phyloP scores from a whole-genome alignment of 2,329 filamentous ascomycete genomes.

The Gremmenia infestans region DNA sequence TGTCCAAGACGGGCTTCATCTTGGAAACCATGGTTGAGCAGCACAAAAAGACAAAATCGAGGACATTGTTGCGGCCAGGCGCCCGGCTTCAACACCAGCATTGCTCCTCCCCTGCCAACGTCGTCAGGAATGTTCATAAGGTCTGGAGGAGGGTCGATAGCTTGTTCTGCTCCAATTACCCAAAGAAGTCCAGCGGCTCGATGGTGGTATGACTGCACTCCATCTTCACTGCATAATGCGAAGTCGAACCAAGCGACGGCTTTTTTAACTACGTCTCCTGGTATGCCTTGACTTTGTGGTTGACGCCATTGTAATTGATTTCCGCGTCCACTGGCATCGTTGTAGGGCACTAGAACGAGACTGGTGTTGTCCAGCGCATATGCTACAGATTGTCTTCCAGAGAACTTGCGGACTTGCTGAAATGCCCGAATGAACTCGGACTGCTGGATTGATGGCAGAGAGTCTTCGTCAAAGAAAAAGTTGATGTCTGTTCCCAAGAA shows the following conservation, averaged over 20 bases:
- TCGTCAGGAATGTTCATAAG: neutral
- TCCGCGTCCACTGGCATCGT: neutral
- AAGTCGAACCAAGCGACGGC: neutral
- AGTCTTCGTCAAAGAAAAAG: neutral
- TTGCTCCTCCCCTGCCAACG: neutral
- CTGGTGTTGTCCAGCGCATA: neutral
- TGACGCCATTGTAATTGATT: slow-evolving; percentile 2
- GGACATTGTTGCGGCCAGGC: slow-evolving; percentile 2
- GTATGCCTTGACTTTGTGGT: slow-evolving; percentile 1
- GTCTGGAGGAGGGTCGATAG: neutral
- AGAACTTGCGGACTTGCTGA: slow-evolving; percentile 2
- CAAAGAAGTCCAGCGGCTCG: neutral
- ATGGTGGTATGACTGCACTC: neutral
- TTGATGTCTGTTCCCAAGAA: neutral
- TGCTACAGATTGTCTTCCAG: slow-evolving; percentile 3
- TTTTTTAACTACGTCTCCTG: neutral
- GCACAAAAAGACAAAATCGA: slow-evolving; percentile 9
- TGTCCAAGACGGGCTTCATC: neutral
- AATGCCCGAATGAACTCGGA: slow-evolving; percentile 1
- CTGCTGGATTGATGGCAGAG: neutral
- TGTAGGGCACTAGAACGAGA: neutral
- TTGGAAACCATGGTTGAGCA: neutral
- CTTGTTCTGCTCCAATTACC: neutral
- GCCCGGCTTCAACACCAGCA: slow-evolving; percentile 1
- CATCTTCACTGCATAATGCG: neutral